Evolutionary conservation across 23 red algal species (phyloP).

Genomic region (Cyanidium caldarium): DNA sequence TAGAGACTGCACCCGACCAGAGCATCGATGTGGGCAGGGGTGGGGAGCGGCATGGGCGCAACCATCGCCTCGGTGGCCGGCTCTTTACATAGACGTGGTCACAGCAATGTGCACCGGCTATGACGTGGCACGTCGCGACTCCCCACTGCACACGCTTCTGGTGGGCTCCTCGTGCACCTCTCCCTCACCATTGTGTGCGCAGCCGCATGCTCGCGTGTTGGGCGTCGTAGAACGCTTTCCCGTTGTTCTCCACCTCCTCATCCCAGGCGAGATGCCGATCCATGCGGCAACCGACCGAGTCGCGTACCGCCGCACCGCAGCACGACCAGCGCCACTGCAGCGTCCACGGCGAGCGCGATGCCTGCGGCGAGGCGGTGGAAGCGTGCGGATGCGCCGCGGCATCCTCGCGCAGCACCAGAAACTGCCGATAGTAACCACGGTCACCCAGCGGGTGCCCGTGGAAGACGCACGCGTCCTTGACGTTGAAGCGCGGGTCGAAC

Average conservation of each 20-base stretch:
- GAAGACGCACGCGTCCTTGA: neutral
- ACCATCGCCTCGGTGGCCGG: too few relatives aligned
- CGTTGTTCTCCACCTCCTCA: neutral
- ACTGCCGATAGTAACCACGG: conserved; percentile 1
- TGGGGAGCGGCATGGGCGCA: too few relatives aligned
- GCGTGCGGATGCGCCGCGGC: too few relatives aligned
- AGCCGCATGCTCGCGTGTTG: neutral
- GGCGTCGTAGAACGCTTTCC: neutral
- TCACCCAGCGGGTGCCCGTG: conserved; percentile 4
- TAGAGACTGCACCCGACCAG: too few relatives aligned
- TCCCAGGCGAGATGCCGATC: conserved; percentile 4
- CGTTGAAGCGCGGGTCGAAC: neutral
- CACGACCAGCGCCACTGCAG: conserved; percentile 3
- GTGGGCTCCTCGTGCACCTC: too few relatives aligned
- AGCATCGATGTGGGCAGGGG: too few relatives aligned
- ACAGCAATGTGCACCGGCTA: too few relatives aligned
- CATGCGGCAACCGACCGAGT: neutral
- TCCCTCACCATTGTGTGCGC: neutral
- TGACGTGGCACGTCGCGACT: too few relatives aligned
- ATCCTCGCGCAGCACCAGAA: neutral
- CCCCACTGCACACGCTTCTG: too few relatives aligned
- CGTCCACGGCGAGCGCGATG: neutral
- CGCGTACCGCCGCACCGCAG: neutral
- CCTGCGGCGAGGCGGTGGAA: neutral
- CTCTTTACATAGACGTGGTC: too few relatives aligned